Percentiles rank a stretch among this genome's conserved stretches.
Evolutionary conservation across 345 rosid genomes (phyloP).

Genomic region (Boechera retrofracta): DNA sequence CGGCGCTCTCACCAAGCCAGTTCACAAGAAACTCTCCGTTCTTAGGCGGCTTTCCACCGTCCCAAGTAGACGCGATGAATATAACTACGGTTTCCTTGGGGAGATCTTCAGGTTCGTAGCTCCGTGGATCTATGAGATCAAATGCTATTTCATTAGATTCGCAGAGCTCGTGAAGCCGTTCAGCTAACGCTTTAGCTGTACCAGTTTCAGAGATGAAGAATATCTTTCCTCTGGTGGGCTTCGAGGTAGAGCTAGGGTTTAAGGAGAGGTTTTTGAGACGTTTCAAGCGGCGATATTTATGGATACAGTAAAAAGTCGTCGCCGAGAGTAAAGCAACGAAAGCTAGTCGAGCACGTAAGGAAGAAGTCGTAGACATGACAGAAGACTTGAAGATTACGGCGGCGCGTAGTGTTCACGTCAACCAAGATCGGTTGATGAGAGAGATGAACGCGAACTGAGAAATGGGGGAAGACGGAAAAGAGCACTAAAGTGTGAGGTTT

Average conservation of each 20-base stretch:
- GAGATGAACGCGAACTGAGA: neutral
- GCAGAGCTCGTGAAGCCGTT: conserved; percentile 57
- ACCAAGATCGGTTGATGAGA: neutral
- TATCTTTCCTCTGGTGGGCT: conserved; percentile 56
- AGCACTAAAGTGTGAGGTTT: conserved; percentile 16
- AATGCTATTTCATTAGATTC: conserved; percentile 52
- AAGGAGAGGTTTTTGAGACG: conserved; percentile 48
- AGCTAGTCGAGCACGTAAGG: conserved; percentile 63
- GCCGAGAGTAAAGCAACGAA: conserved; percentile 82
- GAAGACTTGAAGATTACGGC: conserved; percentile 12
- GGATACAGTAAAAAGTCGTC: conserved; percentile 78
- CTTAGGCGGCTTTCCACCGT: conserved; percentile 75
- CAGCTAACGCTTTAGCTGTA: conserved; percentile 69
- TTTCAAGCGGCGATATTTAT: conserved; percentile 76
- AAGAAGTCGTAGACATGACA: conserved; percentile 48
- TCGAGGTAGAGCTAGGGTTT: conserved; percentile 38
- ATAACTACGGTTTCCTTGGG: conserved; percentile 65
- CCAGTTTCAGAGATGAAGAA: conserved; percentile 87
- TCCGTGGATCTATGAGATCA: conserved; percentile 73
- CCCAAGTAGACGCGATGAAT: conserved; percentile 91
- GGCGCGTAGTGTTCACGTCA: conserved; percentile 44
- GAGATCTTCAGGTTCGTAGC: conserved; percentile 94
- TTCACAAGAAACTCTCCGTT: conserved; percentile 66
- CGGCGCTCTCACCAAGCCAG: conserved; percentile 84
- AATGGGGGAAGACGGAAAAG: conserved; percentile 11